Base-by-base conservation (phyloP, 2,329 filamentous ascomycete species). In the Claviceps maximensis region DNA sequence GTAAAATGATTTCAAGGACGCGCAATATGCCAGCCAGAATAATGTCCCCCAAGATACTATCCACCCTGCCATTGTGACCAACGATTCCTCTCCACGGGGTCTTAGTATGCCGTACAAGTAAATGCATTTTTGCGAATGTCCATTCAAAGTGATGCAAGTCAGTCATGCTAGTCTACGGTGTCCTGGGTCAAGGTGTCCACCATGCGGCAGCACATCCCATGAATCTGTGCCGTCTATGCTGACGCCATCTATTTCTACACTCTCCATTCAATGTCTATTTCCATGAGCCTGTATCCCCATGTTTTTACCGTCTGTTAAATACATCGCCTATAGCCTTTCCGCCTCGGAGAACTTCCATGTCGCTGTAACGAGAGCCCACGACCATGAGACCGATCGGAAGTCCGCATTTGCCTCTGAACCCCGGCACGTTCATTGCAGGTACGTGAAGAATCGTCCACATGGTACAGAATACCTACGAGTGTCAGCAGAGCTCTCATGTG, bases 371-470 rank as follows among this genome's bases (percentile, higher is more conserved):
- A 1, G 72, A 67, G 1, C 71, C 71, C 0, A 80, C 72, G 0
- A 81, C 62, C 0, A 74, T 77, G 15, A 82, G 54, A 0, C 83
- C 82, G 40, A 86, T 72, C 0, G 82, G 83, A 71, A 86, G 69
- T 19, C 61, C 64, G n/a, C 63, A 61, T 2, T 56, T 50, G 25
- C 82, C 81, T 36, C 70, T 64, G 57, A 86, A 84, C 0, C 80
- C 82, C 0, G 81, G 80, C 0, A 86, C 63, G 55, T 85, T 84
- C n/a, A 84, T 64, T 0, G 80, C 78, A 0, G 82, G 82, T 1
- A 72, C 76, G 56, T 86, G 82, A 15, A 85, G 64, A 12, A 68
- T 69, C 68, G 57, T 58, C 57, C 57, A 58, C 57, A 56, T 56
- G 47, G 36, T 13, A 40, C 56, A 57, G 33, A 58, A 58, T 7